These are phyloP conservation scores for Herpotrichia juniperi DNA, from an alignment of 2,329 filamentous ascomycete genomes.

Conservation along the genomic window DNA sequence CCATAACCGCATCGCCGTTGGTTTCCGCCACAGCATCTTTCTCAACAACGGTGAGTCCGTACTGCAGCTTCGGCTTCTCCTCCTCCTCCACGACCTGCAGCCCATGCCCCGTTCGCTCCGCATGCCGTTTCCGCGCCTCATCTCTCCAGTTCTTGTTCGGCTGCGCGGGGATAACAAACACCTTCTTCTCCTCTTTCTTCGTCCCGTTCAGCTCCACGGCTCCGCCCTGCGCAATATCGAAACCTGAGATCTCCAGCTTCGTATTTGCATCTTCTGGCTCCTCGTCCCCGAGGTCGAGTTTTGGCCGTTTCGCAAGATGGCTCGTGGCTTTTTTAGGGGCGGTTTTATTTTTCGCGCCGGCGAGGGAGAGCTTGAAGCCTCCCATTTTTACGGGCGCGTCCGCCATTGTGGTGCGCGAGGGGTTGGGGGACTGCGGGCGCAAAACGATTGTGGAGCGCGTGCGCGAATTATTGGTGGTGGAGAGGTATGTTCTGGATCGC, in stretches of 20 bases:
- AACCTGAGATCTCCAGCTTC: constrained; percentile 57
- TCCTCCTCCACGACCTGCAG: constrained; percentile 31
- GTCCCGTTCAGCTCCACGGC: constrained; percentile 48
- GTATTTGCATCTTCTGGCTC: constrained; percentile 33
- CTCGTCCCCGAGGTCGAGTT: constrained; percentile 37
- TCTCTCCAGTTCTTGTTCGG: constrained; percentile 69
- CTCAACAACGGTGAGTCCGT: constrained; percentile 60
- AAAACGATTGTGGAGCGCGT: neutral
- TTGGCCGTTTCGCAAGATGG: constrained; percentile 30
- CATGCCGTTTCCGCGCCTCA: constrained; percentile 55
- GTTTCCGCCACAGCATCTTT: constrained; percentile 24
- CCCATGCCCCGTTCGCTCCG: constrained; percentile 49
- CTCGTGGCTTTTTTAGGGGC: constrained; percentile 26
- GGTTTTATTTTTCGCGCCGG: constrained; percentile 33
- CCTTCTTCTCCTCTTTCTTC: constrained; percentile 48
- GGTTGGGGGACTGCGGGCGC: neutral
- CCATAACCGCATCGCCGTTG: constrained; percentile 12
- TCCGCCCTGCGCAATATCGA: constrained; percentile 58
- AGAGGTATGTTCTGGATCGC: neutral
- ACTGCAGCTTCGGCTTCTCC: constrained; percentile 50
- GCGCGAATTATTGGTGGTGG: neutral
- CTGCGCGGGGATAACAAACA: constrained; percentile 64
- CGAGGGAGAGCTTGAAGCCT: constrained; percentile 45
- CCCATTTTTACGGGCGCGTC: constrained; percentile 21
- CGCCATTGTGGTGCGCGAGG: neutral